Percentiles rank a stretch among this genome's conserved stretches.
phyloP scores from a whole-genome alignment of 2,329 filamentous ascomycete genomes.

The Cladosporium velox region DNA sequence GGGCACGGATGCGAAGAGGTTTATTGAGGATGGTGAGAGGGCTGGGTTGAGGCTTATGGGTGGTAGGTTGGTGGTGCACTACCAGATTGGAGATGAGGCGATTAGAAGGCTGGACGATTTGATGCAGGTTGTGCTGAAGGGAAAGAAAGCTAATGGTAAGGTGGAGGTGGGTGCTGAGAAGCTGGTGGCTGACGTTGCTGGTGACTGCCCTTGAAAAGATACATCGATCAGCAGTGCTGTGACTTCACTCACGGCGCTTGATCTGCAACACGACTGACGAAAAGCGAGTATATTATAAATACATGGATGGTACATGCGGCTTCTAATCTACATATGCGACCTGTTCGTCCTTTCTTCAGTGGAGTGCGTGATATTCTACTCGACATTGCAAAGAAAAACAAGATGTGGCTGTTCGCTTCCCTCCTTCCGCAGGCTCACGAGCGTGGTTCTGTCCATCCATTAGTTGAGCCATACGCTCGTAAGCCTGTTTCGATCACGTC shows the following conservation, averaged over 20 bases:
- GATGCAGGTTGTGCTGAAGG: slow-evolving; percentile 48
- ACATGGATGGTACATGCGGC: slow-evolving; percentile 9
- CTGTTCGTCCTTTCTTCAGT: neutral
- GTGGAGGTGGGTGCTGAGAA: slow-evolving; percentile 29
- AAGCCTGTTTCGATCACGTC: neutral
- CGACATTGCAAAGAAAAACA: neutral
- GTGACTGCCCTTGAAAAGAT: neutral
- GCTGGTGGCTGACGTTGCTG: slow-evolving; percentile 21
- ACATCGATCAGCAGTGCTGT: neutral
- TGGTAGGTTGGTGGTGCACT: slow-evolving; percentile 67
- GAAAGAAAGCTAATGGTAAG: slow-evolving; percentile 28
- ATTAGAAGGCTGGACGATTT: slow-evolving; percentile 58
- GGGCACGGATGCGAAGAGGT: slow-evolving; percentile 55
- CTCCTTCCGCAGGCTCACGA: neutral
- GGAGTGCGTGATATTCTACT: neutral
- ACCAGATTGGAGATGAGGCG: slow-evolving; percentile 70
- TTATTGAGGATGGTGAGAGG: slow-evolving; percentile 57
- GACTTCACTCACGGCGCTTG: neutral
- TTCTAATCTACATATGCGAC: neutral
- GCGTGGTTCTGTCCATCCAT: neutral
- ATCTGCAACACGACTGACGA: neutral
- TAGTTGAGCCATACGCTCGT: neutral
- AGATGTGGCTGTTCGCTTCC: neutral
- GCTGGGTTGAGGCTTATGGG: slow-evolving; percentile 60
- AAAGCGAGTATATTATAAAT: slow-evolving; percentile 4